These are phyloP conservation scores for Pythium rhizo-oryzae DNA, from an alignment of 352 stramenopile genomes.

Conservation along the genomic window DNA sequence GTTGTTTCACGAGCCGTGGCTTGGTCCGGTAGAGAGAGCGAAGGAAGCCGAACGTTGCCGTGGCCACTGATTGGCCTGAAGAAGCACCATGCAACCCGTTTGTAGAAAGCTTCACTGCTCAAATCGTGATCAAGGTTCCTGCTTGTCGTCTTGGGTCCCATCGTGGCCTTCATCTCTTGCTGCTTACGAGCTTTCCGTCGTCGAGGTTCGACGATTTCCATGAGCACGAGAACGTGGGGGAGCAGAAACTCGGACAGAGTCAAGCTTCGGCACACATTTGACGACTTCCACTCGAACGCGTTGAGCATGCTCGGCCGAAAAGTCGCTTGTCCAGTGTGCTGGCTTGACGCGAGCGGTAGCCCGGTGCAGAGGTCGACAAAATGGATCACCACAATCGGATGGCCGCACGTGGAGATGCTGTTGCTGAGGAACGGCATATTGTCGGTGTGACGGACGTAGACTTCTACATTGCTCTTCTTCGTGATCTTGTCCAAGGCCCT, in stretches of 20 bases:
- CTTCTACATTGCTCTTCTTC: constrained; percentile 33
- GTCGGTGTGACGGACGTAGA: constrained; percentile 50
- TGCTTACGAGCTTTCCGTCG: constrained; percentile 4
- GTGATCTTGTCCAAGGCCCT: constrained; percentile 15
- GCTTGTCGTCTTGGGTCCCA: neutral
- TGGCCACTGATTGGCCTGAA: constrained; percentile 56
- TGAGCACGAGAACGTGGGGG: constrained; percentile 47
- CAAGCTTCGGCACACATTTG: neutral
- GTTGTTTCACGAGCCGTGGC: neutral
- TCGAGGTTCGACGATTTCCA: constrained; percentile 55
- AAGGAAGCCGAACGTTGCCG: constrained; percentile 45
- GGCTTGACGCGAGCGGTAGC: constrained; percentile 32
- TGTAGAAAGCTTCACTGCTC: constrained; percentile 3
- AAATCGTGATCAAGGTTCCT: constrained; percentile 1
- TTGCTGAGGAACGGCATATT: constrained; percentile 49
- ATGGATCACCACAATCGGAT: constrained; percentile 48
- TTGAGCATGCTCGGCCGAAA: constrained; percentile 12
- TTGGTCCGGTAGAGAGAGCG: constrained; percentile 4
- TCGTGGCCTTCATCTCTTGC: neutral
- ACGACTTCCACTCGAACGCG: constrained; percentile 52
- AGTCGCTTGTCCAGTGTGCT: constrained; percentile 28
- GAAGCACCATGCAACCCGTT: constrained; percentile 60
- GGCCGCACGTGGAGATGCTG: constrained; percentile 31
- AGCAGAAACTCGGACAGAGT: constrained; percentile 37
- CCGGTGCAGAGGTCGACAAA: constrained; percentile 59